Percentiles rank a stretch among this genome's conserved stretches.
phyloP scores from a whole-genome alignment of 2,329 filamentous ascomycete species.

The Colletotrichum viniferum region DNA sequence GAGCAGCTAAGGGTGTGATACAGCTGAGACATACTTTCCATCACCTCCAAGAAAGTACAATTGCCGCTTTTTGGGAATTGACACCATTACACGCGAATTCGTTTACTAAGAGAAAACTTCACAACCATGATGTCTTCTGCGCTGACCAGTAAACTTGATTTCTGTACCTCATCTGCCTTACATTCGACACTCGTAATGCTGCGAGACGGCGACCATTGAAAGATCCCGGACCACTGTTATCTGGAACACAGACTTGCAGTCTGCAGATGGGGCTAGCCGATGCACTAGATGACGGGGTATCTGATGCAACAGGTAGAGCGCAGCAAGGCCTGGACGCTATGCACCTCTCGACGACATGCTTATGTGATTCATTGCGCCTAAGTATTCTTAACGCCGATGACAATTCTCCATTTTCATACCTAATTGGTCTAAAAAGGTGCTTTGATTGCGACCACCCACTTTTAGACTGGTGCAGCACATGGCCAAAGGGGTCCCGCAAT shows the following conservation, averaged over 20 bases:
- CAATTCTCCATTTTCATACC: not conserved
- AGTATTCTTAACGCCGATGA: not conserved
- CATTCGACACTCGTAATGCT: not conserved
- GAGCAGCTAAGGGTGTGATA: not conserved
- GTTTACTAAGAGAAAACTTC: not conserved
- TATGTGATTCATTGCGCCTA: not conserved
- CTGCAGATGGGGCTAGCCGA: not conserved
- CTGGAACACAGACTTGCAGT: not conserved
- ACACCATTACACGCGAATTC: not conserved
- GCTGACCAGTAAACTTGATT: not conserved
- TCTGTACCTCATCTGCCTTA: not conserved
- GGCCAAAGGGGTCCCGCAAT: not conserved
- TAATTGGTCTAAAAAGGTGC: not conserved
- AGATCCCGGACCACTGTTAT: not conserved
- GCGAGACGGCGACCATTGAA: not conserved
- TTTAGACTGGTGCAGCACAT: not conserved
- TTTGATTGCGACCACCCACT: not conserved
- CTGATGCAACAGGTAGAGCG: not conserved
- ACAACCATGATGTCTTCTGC: not conserved
- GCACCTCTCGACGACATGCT: not conserved
- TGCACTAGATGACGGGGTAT: not conserved
- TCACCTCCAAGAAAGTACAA: not conserved
- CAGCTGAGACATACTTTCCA: not conserved
- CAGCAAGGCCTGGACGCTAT: not conserved
- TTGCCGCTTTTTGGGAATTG: not conserved